Evolutionary conservation across 768 basidiomycete species (phyloP).

Genomic region (Boletus coccyginus): DNA sequence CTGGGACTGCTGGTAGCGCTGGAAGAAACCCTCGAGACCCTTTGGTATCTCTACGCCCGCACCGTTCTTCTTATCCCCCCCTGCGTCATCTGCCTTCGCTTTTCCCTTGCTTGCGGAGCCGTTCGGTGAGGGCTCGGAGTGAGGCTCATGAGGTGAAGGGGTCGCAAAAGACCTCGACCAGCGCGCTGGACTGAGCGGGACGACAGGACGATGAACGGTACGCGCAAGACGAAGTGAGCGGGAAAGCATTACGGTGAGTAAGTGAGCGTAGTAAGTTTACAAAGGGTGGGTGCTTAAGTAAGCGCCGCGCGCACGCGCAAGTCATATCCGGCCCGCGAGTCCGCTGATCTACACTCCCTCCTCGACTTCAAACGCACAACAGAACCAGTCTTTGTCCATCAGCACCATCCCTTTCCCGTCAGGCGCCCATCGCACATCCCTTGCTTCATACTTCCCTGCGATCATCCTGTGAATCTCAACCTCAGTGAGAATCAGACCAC

Average conservation of each 20-base stretch:
- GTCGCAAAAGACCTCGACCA: constrained; percentile 48
- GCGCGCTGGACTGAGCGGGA: constrained; percentile 30
- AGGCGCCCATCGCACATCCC: constrained; percentile 75
- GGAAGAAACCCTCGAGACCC: constrained; percentile 76
- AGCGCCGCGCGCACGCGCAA: not conserved
- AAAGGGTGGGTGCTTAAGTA: constrained; percentile 14
- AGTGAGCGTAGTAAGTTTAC: not conserved
- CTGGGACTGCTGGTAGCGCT: constrained; percentile 52
- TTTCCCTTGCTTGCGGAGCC: constrained; percentile 29
- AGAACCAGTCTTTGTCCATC: constrained; percentile 76
- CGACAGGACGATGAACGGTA: constrained; percentile 41
- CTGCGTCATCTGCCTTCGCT: constrained; percentile 32
- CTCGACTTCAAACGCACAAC: constrained; percentile 81
- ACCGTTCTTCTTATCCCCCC: constrained; percentile 32
- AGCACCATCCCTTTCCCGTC: constrained; percentile 82
- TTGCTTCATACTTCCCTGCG: constrained; percentile 67
- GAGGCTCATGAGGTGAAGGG: constrained; percentile 36
- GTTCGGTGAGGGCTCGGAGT: constrained; percentile 27
- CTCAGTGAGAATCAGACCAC: not conserved
- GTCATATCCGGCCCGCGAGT: not conserved
- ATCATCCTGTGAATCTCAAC: not conserved
- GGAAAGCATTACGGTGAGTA: constrained; percentile 48
- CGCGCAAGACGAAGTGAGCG: constrained; percentile 57
- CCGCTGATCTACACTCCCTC: constrained; percentile 24
- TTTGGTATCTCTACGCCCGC: constrained; percentile 49